Evolutionary conservation across 2,329 filamentous ascomycete genomes (phyloP).

Genomic region (Venturiaceae sp.): DNA sequence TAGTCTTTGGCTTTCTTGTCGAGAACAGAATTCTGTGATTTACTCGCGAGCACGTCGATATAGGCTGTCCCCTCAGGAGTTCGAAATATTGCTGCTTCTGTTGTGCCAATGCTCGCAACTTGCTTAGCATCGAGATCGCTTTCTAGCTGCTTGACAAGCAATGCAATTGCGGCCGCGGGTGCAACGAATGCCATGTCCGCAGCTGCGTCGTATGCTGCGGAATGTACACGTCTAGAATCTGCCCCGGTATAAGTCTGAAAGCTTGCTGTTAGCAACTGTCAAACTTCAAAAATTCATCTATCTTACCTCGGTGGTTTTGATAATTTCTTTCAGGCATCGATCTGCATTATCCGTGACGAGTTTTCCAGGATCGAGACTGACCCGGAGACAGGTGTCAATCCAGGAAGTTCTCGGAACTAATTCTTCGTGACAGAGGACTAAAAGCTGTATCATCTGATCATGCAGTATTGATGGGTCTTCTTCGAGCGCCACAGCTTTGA

Average conservation of each 20-base stretch:
- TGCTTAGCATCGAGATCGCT: conserved; percentile 63
- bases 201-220: conserved; percentile 72
- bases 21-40: conserved; percentile 56
- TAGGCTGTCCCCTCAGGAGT: conserved; percentile 84
- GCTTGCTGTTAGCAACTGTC: not conserved
- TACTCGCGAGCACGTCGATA: conserved; percentile 83
- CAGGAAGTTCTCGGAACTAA: conserved; percentile 71
- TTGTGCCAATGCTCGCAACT: conserved; percentile 64
- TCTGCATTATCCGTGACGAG: conserved; percentile 58
- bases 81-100: conserved; percentile 86
- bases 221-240: conserved; percentile 35
- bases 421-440: conserved; percentile 69
- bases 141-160: conserved; percentile 63
- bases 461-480: conserved; percentile 44
- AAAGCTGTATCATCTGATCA: conserved; percentile 62
- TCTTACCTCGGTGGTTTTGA: conserved; percentile 45
- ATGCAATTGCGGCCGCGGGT: conserved; percentile 68
- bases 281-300: conserved; percentile 10
- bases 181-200: conserved; percentile 92
- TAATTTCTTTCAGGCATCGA: conserved; percentile 59
- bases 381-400: conserved; percentile 79
- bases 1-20: conserved; percentile 94
- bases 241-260: not conserved
- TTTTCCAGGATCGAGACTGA: conserved; percentile 71
- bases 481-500: not conserved